Evolutionary conservation across 2,329 filamentous ascomycete genomes (phyloP).

Genomic region (Lecanoromycetidae sp.): DNA sequence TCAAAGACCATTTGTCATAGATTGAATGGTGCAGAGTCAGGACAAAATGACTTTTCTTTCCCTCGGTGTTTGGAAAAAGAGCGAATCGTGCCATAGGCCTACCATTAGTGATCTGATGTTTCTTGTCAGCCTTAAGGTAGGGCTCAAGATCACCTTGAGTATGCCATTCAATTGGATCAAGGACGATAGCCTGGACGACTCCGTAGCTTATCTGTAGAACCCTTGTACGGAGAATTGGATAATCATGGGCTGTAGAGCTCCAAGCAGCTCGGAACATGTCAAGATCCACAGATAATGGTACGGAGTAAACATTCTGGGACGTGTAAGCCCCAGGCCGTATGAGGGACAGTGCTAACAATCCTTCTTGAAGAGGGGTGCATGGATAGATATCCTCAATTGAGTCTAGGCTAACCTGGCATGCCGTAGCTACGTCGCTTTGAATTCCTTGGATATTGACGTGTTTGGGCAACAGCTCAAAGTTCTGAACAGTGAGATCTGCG

Average conservation of each 20-base stretch:
- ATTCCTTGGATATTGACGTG: too few relatives aligned
- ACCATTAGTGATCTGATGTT: background rate
- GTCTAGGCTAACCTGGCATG: too few relatives aligned
- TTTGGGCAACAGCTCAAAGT: too few relatives aligned
- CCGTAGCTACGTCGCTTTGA: too few relatives aligned
- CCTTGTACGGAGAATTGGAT: background rate
- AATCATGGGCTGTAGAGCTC: background rate
- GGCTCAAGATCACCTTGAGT: background rate
- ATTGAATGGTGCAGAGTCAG: background rate
- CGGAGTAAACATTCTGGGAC: constrained; percentile 33
- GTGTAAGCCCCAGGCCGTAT: constrained; percentile 32
- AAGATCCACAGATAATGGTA: constrained; percentile 29
- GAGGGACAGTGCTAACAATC: constrained; percentile 24
- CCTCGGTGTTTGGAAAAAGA: too few relatives aligned
- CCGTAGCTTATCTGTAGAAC: background rate
- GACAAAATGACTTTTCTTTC: background rate
- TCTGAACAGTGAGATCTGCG: too few relatives aligned
- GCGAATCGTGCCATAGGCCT: background rate
- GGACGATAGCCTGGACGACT: background rate
- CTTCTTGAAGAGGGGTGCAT: constrained; percentile 33
- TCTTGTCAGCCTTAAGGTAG: background rate
- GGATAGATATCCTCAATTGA: constrained; percentile 33
- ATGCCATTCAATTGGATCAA: background rate
- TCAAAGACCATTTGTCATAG: background rate
- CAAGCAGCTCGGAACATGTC: constrained; percentile 20